A percentile compares a stretch with the other conserved stretches of the same genome.
phyloP scores from a whole-genome alignment of 495 filamentous ascomycete species.

The Neurospora sp. region DNA sequence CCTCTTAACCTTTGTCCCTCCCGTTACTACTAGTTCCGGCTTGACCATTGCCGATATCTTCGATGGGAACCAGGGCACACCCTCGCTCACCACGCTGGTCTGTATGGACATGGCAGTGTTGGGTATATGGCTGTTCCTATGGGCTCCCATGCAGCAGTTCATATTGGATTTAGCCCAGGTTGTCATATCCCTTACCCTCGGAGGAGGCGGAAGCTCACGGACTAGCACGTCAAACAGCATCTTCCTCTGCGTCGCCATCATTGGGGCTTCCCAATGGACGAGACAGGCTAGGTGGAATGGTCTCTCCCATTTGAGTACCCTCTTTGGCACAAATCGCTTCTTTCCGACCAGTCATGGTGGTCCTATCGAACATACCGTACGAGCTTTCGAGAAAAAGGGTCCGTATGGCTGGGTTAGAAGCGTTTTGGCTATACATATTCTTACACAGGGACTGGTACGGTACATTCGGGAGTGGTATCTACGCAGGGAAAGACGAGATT shows the following conservation, averaged over 20 bases:
- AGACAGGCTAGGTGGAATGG: constrained; percentile 43
- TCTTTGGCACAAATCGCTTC: constrained; percentile 34
- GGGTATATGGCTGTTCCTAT: constrained; percentile 80
- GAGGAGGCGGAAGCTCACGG: constrained; percentile 73
- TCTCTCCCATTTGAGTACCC: constrained; percentile 27
- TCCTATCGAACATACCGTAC: constrained; percentile 30
- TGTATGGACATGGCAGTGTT: constrained; percentile 74
- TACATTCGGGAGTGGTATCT: constrained; percentile 52
- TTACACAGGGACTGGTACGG: constrained; percentile 68
- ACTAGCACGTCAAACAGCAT: constrained; percentile 62
- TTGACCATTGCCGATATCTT: constrained; percentile 43
- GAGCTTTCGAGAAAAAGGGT: constrained; percentile 36
- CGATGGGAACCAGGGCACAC: constrained; percentile 44
- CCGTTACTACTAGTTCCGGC: constrained; percentile 47
- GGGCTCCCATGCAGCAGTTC: constrained; percentile 78
- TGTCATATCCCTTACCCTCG: constrained; percentile 87
- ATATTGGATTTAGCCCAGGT: constrained; percentile 92
- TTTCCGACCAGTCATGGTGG: constrained; percentile 28
- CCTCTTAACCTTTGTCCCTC: constrained; percentile 83
- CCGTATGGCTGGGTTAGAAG: constrained; percentile 44
- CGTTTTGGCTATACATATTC: constrained; percentile 76
- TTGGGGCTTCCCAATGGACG: constrained; percentile 59
- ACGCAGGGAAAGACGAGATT: constrained; percentile 40
- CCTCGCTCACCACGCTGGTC: constrained; percentile 72
- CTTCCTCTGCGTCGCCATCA: constrained; percentile 70